phyloP scores from a whole-genome alignment of 176 grass and related monocot species.

The Carex scoparia region DNA sequence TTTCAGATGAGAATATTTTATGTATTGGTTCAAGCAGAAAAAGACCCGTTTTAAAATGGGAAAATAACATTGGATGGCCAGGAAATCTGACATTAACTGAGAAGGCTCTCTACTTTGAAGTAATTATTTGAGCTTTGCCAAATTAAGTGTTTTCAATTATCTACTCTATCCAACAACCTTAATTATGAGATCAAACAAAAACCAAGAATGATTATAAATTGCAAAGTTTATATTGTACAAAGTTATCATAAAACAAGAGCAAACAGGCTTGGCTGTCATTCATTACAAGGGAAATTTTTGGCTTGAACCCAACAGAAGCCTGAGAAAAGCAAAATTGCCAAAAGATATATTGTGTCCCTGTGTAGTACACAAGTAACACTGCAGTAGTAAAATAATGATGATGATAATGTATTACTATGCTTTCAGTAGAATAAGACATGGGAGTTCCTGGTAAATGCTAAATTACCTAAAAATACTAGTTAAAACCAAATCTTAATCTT shows the following conservation, averaged over 20 bases:
- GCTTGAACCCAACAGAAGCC: too few species aligned
- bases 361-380: background rate
- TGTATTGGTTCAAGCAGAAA: constrained; percentile 95
- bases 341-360: background rate
- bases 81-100: constrained; percentile 86
- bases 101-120: constrained; percentile 95
- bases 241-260: too few species aligned
- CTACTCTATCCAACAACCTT: background rate
- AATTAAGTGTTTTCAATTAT: constrained; percentile 16
- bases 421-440: background rate
- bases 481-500: background rate
- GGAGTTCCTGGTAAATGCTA: background rate
- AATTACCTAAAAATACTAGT: background rate
- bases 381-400: background rate
- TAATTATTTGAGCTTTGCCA: constrained; percentile 29
- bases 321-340: background rate
- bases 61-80: constrained; percentile 88
- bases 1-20: constrained; percentile 67
- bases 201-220: constrained; percentile 4
- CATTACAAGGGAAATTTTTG: too few species aligned
- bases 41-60: constrained; percentile 96
- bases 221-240: background rate
- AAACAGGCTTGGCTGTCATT: too few species aligned
- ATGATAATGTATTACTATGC: background rate
- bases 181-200: constrained; percentile 6